A percentile compares a stretch with the other conserved stretches of the same genome.
Evolutionary conservation across 768 basidiomycete genomes (phyloP).

Genomic region (Scleroderma citrinum): DNA sequence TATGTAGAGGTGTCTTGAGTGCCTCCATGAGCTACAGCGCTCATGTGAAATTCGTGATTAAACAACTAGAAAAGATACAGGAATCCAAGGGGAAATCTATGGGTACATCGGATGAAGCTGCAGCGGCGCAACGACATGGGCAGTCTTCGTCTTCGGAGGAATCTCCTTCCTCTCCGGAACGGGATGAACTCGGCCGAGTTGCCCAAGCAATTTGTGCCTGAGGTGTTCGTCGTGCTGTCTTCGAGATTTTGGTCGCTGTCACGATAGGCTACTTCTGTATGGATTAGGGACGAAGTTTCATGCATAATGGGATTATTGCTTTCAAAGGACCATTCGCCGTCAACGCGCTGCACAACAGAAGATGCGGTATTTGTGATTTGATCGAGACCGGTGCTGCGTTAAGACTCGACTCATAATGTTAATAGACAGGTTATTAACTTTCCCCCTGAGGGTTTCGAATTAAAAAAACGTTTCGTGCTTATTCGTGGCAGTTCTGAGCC

Average conservation of each 20-base stretch:
- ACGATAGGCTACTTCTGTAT: no score
- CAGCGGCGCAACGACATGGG: not conserved
- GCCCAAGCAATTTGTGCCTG: slow-evolving; percentile 15
- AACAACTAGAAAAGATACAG: slow-evolving; percentile 52
- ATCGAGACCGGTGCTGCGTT: no score
- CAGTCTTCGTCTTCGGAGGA: slow-evolving; percentile 1
- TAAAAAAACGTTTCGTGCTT: no score
- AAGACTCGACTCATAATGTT: no score
- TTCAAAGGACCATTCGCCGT: no score
- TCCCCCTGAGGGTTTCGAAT: no score
- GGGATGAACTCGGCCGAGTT: slow-evolving; percentile 17
- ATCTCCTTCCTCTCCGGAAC: slow-evolving; percentile 6
- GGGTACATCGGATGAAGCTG: not conserved
- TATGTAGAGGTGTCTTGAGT: slow-evolving; percentile 49
- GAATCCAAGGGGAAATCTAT: not conserved
- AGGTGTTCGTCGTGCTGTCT: not conserved
- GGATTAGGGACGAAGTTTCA: no score
- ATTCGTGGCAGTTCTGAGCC: no score
- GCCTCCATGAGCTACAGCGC: slow-evolving; percentile 56
- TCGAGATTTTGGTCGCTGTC: not conserved
- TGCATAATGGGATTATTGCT: no score
- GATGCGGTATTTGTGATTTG: no score
- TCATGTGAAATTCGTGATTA: slow-evolving; percentile 67
- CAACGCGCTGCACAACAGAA: no score
- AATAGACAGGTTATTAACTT: no score